These are phyloP conservation scores for Lasiosphaeriaceae sp. DNA, from an alignment of 495 filamentous ascomycete species.

Conservation along the genomic window DNA sequence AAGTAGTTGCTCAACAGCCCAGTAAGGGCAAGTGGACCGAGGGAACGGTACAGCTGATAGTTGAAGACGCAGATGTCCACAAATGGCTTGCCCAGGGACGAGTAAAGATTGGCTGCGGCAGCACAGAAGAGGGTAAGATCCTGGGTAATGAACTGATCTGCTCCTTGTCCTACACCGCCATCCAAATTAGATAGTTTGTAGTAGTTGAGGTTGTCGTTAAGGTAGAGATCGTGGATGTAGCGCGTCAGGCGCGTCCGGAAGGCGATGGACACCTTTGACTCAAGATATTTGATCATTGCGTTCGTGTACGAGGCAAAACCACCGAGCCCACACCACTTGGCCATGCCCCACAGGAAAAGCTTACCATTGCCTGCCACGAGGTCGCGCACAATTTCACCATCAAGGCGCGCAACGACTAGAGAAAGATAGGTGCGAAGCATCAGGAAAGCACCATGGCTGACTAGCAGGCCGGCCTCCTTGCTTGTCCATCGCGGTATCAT, in stretches of 20 bases:
- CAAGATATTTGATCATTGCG: constrained; percentile 96
- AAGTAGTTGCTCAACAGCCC: constrained; percentile 90
- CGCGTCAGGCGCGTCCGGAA: constrained; percentile 94
- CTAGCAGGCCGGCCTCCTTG: constrained; percentile 86
- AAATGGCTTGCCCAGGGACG: constrained; percentile 91
- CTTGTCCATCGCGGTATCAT: constrained; percentile 94
- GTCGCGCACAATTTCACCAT: constrained; percentile 95
- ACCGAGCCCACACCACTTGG: constrained; percentile 65
- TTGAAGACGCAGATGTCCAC: constrained; percentile 96
- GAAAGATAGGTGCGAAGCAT: constrained; percentile 92
- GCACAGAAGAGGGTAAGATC: constrained; percentile 94
- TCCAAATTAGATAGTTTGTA: constrained; percentile 95
- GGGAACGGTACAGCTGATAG: constrained; percentile 88
- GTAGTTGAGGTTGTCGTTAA: constrained; percentile 90
- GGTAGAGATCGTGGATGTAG: constrained; percentile 96
- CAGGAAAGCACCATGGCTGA: constrained; percentile 84
- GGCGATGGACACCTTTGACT: constrained; percentile 95
- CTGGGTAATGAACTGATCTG: constrained; percentile 97
- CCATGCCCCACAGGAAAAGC: constrained; percentile 80
- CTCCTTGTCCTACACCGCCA: constrained; percentile 83
- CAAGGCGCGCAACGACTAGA: constrained; percentile 83
- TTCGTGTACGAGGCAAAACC: constrained; percentile 86
- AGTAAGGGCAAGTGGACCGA: constrained; percentile 82
- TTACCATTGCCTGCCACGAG: constrained; percentile 90
- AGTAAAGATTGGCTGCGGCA: constrained; percentile 89